These are phyloP conservation scores for Punica granatum DNA, from an alignment of 345 rosid genomes.

Conservation along the genomic window DNA sequence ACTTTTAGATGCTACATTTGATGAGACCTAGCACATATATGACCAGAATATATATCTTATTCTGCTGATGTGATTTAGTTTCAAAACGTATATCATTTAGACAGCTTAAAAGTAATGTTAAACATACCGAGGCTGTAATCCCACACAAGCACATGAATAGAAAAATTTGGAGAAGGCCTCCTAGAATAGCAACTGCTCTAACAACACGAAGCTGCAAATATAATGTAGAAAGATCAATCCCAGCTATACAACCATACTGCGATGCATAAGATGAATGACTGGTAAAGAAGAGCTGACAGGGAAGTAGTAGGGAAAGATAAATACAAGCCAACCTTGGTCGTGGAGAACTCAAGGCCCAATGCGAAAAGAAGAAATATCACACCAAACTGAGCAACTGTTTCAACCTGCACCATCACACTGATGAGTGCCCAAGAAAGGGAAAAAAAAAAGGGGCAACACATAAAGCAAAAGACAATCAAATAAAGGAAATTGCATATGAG, in stretches of 20 bases:
- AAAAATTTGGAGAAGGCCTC: constrained; percentile 85
- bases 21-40: neutral
- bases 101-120: neutral
- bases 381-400: constrained; percentile 98
- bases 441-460: neutral
- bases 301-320: neutral
- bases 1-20: neutral
- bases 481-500: neutral
- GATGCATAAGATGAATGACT: constrained; percentile 5
- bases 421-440: neutral
- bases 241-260: neutral
- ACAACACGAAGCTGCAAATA: constrained; percentile 79
- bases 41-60: neutral
- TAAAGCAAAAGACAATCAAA: neutral
- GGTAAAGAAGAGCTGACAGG: neutral
- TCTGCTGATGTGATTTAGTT: neutral
- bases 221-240: neutral
- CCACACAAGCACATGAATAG: constrained; percentile 92
- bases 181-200: constrained; percentile 84
- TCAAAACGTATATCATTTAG: neutral
- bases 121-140: constrained; percentile 67
- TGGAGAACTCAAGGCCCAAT: constrained; percentile 81
- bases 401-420: constrained; percentile 48
- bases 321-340: constrained; percentile 50
- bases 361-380: constrained; percentile 96